These are phyloP conservation scores for Eucalyptus melliodora DNA, from an alignment of 345 rosid species.

Conservation along the genomic window DNA sequence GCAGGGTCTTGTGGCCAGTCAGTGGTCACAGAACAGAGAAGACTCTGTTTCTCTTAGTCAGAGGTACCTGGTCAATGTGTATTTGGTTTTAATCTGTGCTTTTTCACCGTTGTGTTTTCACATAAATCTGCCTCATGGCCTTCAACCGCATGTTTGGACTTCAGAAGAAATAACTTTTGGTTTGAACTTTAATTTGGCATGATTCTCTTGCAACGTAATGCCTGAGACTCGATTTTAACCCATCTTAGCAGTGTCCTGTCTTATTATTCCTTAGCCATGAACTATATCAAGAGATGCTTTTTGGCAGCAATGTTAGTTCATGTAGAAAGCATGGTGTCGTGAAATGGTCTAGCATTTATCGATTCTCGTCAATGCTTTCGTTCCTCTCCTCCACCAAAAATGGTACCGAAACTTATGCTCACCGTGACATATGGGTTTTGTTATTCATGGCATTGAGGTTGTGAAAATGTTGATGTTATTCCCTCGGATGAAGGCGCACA, in stretches of 20 bases:
- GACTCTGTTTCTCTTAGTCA: neutral
- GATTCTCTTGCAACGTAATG: neutral
- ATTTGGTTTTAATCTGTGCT: neutral
- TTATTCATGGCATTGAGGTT: neutral
- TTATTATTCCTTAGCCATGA: neutral
- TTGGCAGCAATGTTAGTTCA: neutral
- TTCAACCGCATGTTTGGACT: neutral
- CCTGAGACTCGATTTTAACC: neutral
- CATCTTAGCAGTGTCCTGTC: neutral
- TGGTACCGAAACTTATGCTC: neutral
- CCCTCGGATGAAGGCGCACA: no score
- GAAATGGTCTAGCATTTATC: neutral
- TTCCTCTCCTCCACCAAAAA: neutral
- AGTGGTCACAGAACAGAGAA: neutral
- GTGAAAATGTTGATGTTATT: neutral
- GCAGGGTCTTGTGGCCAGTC: neutral
- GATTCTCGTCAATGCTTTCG: neutral
- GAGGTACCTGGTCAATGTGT: neutral
- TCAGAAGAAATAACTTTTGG: neutral
- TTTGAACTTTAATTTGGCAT: neutral
- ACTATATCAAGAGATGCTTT: neutral
- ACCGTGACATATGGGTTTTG: neutral
- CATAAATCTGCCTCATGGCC: neutral
- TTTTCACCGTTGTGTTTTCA: neutral
- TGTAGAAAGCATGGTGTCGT: neutral